phyloP scores from a whole-genome alignment of 495 filamentous ascomycete genomes.

The Trichoderma orchidacearum region DNA sequence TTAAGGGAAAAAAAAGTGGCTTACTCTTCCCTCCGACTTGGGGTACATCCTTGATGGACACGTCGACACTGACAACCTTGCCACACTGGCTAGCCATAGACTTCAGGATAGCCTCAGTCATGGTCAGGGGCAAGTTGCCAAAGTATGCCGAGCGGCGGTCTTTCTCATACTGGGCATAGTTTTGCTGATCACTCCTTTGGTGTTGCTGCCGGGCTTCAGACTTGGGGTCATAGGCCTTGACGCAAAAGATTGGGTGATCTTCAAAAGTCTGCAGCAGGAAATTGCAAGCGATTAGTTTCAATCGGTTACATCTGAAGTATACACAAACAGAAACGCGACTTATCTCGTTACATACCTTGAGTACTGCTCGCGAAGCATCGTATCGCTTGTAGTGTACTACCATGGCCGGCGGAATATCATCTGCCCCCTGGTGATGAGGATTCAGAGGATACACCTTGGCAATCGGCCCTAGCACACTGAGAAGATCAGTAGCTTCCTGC shows the following conservation, averaged over 20 bases:
- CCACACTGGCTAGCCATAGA: conserved; percentile 26
- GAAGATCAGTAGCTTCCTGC: conserved; percentile 25
- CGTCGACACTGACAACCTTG: conserved; percentile 20
- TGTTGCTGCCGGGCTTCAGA: conserved; percentile 9
- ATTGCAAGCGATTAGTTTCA: not conserved
- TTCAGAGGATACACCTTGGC: conserved; percentile 15
- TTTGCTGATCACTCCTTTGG: conserved; percentile 18
- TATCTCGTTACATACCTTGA: conserved; percentile 17
- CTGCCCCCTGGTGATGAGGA: conserved; percentile 9
- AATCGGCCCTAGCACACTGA: conserved; percentile 26
- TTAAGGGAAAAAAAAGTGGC: no score
- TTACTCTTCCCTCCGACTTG: conserved; percentile 14
- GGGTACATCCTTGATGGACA: conserved; percentile 22
- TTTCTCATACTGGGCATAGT: conserved; percentile 24
- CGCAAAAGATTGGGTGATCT: not conserved
- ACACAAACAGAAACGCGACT: conserved; percentile 1
- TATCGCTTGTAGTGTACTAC: conserved; percentile 36
- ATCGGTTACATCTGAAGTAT: no score
- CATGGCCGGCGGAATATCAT: conserved; percentile 29
- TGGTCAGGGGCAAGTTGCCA: conserved; percentile 28
- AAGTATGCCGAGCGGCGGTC: conserved; percentile 40
- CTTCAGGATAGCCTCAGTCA: conserved; percentile 20
- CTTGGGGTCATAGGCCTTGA: not conserved
- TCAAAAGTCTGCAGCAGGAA: conserved; percentile 3
- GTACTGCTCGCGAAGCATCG: conserved; percentile 23